A percentile compares a stretch with the other conserved stretches of the same genome.
phyloP scores from a whole-genome alignment of 495 filamentous ascomycete genomes.

The Talaromyces thailandensis region DNA sequence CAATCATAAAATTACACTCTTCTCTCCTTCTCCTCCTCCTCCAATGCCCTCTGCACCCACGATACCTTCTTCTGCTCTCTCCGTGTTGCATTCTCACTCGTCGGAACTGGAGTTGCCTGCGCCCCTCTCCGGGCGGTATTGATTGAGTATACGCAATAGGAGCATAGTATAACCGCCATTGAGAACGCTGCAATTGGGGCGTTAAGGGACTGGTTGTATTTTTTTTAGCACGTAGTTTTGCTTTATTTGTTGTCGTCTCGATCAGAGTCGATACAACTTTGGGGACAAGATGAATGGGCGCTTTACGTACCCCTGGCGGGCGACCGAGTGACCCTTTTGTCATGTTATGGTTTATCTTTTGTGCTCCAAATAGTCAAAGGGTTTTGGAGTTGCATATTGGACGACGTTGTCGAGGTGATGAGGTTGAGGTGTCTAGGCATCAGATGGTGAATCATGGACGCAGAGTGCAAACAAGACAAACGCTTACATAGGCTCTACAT shows the following conservation, averaged over 20 bases:
- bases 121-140: slow-evolving; percentile 32
- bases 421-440: neutral
- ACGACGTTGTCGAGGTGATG: neutral
- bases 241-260: neutral
- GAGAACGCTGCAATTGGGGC: slow-evolving; percentile 42
- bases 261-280: neutral
- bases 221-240: neutral
- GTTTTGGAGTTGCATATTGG: neutral
- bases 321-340: neutral
- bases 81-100: neutral
- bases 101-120: neutral
- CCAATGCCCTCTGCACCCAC: slow-evolving; percentile 29
- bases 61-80: slow-evolving; percentile 4
- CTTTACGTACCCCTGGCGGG: slow-evolving; percentile 1
- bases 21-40: slow-evolving; percentile 19
- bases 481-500: neutral
- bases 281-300: neutral
- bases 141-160: slow-evolving; percentile 42
- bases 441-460: neutral
- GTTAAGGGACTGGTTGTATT: slow-evolving; percentile 25
- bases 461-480: slow-evolving; percentile 1
- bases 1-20: neutral
- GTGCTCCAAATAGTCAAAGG: neutral
- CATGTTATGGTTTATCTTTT: neutral
- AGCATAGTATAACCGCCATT: slow-evolving; percentile 38